Conservation (phyloP, 1,284 basidiomycete genomes). For the Blastosporella zonata region DNA sequence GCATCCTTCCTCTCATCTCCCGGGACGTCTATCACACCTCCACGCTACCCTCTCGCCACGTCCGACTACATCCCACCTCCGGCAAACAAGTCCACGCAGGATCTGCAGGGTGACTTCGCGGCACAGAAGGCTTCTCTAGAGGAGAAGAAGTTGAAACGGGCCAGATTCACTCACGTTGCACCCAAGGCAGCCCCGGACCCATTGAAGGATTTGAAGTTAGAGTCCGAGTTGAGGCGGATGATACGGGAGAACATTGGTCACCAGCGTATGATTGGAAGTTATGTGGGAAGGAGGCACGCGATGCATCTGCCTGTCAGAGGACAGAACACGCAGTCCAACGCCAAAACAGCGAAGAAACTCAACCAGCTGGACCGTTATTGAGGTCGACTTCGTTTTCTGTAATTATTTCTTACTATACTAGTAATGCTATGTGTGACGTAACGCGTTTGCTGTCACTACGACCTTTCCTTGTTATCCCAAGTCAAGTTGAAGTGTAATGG, state of each 20-base stretch:
- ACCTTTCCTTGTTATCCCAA: conserved; percentile 1
- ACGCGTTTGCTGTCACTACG: conserved; percentile 16
- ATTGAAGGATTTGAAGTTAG: conserved; percentile 73
- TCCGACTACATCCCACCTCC: conserved; percentile 48
- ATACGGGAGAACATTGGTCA: conserved; percentile 87
- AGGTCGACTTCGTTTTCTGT: conserved; percentile 7
- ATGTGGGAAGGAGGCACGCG: conserved; percentile 83
- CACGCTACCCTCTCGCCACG: conserved; percentile 60
- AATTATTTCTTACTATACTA: conserved; percentile 2
- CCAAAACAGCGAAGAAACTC: conserved; percentile 81
- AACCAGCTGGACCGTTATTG: conserved; percentile 51
- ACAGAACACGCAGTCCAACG: conserved; percentile 86
- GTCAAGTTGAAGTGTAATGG: conserved; percentile 52
- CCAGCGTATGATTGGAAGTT: conserved; percentile 86
- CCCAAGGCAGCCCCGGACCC: conserved; percentile 42
- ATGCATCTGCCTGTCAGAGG: conserved; percentile 88
- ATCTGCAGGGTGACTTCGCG: conserved; percentile 39
- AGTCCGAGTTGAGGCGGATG: conserved; percentile 77
- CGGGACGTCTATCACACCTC: conserved; percentile 58
- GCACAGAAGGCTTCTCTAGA: conserved; percentile 26
- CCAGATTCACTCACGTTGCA: conserved; percentile 16
- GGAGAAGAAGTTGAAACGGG: conserved; percentile 29
- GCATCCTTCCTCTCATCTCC: conserved; percentile 89
- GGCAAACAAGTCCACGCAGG: conserved; percentile 41
- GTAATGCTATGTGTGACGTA: conserved; percentile 15